Evolutionary conservation across 176 grass and related monocot genomes (phyloP).

Genomic region (Phoenix roebelenii): DNA sequence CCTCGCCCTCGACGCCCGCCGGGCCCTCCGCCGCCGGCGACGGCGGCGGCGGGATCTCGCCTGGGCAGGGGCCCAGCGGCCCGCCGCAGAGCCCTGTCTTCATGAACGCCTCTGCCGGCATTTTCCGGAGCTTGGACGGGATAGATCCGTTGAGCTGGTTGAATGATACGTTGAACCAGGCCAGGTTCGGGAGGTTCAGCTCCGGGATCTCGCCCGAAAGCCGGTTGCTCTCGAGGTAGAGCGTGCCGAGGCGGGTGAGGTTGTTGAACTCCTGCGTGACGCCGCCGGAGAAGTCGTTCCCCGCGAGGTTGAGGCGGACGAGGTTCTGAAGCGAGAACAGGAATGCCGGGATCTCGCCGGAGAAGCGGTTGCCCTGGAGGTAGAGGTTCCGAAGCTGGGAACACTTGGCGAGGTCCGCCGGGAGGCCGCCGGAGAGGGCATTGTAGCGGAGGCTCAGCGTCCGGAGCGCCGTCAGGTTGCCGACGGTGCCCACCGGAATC

Average conservation of each 20-base stretch:
- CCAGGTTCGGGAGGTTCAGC: slow-evolving; percentile 24
- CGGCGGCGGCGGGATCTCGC: slow-evolving; percentile 21
- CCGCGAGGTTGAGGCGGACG: slow-evolving; percentile 30
- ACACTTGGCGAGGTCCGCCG: slow-evolving; percentile 22
- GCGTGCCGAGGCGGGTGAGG: slow-evolving; percentile 27
- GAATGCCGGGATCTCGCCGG: slow-evolving; percentile 31
- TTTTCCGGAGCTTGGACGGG: slow-evolving; percentile 27
- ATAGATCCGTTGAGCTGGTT: slow-evolving; percentile 54
- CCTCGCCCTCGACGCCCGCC: background rate
- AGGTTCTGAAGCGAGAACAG: slow-evolving; percentile 27
- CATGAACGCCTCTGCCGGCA: slow-evolving; percentile 34
- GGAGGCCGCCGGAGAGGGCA: slow-evolving; percentile 32
- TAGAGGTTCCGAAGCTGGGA: slow-evolving; percentile 34
- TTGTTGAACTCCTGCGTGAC: slow-evolving; percentile 31
- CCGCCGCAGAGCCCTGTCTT: slow-evolving; percentile 39
- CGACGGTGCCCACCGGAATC: slow-evolving; percentile 30
- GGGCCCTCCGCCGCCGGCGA: slow-evolving; percentile 26
- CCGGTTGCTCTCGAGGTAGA: slow-evolving; percentile 44
- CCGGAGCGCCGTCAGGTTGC: slow-evolving; percentile 51
- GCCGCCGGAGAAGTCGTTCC: slow-evolving; percentile 30
- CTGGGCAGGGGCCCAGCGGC: slow-evolving; percentile 38
- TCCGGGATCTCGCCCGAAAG: slow-evolving; percentile 39
- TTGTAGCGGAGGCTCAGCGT: slow-evolving; percentile 60
- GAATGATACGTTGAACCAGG: slow-evolving; percentile 53
- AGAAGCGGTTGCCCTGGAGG: slow-evolving; percentile 45